Evolutionary conservation across 129 eudicot species (phyloP).

Genomic region (carrot (Daucus carota)): DNA sequence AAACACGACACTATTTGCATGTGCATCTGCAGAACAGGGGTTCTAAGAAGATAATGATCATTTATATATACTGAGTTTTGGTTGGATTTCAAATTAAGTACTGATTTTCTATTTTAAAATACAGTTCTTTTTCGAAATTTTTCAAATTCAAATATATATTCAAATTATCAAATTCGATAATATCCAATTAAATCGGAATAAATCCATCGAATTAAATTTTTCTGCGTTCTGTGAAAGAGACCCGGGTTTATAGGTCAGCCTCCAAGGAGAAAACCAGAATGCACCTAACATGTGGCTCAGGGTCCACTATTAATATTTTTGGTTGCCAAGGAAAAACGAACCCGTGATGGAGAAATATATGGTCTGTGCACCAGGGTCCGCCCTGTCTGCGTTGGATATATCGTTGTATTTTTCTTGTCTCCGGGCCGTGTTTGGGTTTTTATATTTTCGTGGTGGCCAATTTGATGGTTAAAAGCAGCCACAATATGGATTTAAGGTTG

Average conservation of each 20-base stretch:
- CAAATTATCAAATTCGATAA: too few relatives aligned
- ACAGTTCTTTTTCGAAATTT: too few relatives aligned
- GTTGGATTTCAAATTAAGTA: too few relatives aligned
- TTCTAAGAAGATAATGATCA: too few relatives aligned
- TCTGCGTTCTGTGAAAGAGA: neutral
- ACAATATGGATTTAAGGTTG: neutral
- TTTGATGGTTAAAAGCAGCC: neutral
- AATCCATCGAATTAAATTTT: too few relatives aligned
- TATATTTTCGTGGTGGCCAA: neutral
- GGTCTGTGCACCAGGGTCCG: slow-evolving; percentile 8
- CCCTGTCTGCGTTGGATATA: neutral
- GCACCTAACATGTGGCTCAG: neutral
- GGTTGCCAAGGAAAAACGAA: neutral
- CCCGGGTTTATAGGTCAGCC: neutral
- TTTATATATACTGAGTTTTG: too few relatives aligned
- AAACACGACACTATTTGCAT: too few relatives aligned
- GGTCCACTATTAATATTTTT: neutral
- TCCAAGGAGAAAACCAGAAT: neutral
- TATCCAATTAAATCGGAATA: too few relatives aligned
- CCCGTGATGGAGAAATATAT: slow-evolving; percentile 3
- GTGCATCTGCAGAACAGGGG: too few relatives aligned
- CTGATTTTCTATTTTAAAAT: too few relatives aligned
- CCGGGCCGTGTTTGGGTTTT: neutral
- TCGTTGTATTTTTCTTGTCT: slow-evolving; percentile 3
- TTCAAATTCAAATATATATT: too few relatives aligned